Evolutionary conservation across 225 moss, liverwort and hornwort genomes (phyloP).

Genomic region (Asterella californica): DNA sequence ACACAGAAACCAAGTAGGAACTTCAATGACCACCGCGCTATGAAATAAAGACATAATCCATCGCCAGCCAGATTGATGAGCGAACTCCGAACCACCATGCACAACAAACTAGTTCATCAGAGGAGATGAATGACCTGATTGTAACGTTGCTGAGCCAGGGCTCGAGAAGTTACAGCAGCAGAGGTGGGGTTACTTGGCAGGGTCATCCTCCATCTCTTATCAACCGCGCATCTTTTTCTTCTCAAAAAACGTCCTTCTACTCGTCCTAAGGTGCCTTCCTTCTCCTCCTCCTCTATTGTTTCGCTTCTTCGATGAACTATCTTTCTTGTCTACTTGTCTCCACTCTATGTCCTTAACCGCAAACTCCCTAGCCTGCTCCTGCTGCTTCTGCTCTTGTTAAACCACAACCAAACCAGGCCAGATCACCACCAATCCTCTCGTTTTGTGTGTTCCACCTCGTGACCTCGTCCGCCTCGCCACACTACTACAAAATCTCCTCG

Average conservation of each 20-base stretch:
- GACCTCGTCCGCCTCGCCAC: background rate
- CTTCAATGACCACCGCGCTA: background rate
- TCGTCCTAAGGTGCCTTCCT: background rate
- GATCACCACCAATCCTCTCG: constrained; percentile 16
- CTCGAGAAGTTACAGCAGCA: constrained; percentile 58
- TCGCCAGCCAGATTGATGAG: background rate
- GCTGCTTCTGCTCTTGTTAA: background rate
- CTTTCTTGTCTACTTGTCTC: background rate
- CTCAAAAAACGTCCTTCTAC: constrained; percentile 4
- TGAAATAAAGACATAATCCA: background rate
- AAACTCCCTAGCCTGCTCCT: constrained; percentile 17
- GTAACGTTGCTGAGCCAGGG: constrained; percentile 86
- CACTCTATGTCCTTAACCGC: constrained; percentile 14
- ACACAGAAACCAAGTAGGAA: background rate
- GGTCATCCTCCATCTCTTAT: constrained; percentile 98
- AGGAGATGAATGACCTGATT: constrained; percentile 56
- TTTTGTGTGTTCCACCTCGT: background rate
- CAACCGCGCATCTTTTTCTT: constrained; percentile 29
- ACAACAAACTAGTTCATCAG: background rate
- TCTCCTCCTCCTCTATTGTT: background rate
- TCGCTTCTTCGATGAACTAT: background rate
- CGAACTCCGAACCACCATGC: background rate
- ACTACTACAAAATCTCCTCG: background rate
- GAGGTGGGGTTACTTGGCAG: constrained; percentile 90
- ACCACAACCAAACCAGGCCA: constrained; percentile 5